Evolutionary conservation across 2,329 filamentous ascomycete species (phyloP), one percentile per base, ranked within the genome.

Genomic region (Chaetomium sp.): DNA sequence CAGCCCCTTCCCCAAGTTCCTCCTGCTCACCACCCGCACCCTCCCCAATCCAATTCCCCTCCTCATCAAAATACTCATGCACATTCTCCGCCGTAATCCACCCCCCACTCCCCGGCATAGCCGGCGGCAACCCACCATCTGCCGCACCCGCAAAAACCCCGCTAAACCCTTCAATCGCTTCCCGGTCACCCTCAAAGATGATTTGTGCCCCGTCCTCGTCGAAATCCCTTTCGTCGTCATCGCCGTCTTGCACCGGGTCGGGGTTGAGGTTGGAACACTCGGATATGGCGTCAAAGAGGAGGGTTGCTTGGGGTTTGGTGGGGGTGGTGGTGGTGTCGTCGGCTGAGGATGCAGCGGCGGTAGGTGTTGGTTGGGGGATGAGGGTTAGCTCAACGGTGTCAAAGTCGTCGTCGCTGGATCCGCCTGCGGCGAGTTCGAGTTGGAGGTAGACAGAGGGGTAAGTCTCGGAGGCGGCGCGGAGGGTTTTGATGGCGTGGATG

Each of bases 11-110:
- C 19, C 62, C 63, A n/a, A 64, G 53, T 45, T 61, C 69, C 2
- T 27, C 19, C 70, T 72, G 49, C 71, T 68, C 1, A 62, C 62
- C 41, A 27, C 64, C 75, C 7, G 67, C 72, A 57, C 68, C 76
- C 42, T 67, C 71, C 2, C 67, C 72, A 8, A 88, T 86, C 81
- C 87, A 92, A 67, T 92, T 91, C 2, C 89, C 89, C 7, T 91
- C 80, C 59, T 80, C 84, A 64, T 94, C 88, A 70, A 94, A 88
- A 67, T 84, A 95, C 63, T 95, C 82, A 61, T 87, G 78, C 68
- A 95, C 85, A 65, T 96, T 97, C 55, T 96, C 92, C 7, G 89
- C 88, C 12, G 92, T 97, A 67, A 97, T 91, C 88, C 88, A 92
- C 0, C 88, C 88, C 0, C 81, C 82, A 49, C 87, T 89, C 1